Evolutionary conservation across 2,329 filamentous ascomycete species (phyloP).

Genomic region (Aspergillus sp.): DNA sequence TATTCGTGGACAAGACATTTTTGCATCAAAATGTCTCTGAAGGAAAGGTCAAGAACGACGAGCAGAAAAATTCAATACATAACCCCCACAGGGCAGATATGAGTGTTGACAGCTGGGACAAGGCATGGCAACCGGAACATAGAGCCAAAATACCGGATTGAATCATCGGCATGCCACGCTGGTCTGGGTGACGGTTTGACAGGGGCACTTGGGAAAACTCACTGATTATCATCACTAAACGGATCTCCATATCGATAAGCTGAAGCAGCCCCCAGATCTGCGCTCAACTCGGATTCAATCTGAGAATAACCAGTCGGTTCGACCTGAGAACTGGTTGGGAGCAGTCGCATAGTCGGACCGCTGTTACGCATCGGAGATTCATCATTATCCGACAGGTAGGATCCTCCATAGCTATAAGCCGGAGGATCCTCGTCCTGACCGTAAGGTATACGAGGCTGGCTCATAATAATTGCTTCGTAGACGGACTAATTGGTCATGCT

Average conservation of each 20-base stretch:
- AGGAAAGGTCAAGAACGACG: background rate
- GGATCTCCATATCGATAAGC: slow-evolving; percentile 28
- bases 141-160: slow-evolving; percentile 4
- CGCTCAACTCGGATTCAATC: slow-evolving; percentile 33
- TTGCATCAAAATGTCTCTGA: background rate
- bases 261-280: slow-evolving; percentile 26
- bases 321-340: slow-evolving; percentile 41
- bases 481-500: slow-evolving; percentile 11
- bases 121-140: slow-evolving; percentile 7
- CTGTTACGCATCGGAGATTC: slow-evolving; percentile 33
- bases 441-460: slow-evolving; percentile 29
- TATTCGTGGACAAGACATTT: slow-evolving; percentile 8
- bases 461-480: slow-evolving; percentile 16
- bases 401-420: slow-evolving; percentile 35
- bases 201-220: slow-evolving; percentile 11
- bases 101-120: background rate
- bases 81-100: background rate
- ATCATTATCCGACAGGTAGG: slow-evolving; percentile 28
- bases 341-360: slow-evolving; percentile 45
- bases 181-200: background rate
- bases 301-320: slow-evolving; percentile 29
- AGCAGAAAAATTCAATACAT: background rate
- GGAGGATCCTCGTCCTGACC: slow-evolving; percentile 46
- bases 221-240: slow-evolving; percentile 14
- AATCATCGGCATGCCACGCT: slow-evolving; percentile 16